Percentiles rank a stretch among this genome's conserved stretches.
Evolutionary conservation across 805 yeast species (phyloP).

Genomic region (Yamadazyma olivae): DNA sequence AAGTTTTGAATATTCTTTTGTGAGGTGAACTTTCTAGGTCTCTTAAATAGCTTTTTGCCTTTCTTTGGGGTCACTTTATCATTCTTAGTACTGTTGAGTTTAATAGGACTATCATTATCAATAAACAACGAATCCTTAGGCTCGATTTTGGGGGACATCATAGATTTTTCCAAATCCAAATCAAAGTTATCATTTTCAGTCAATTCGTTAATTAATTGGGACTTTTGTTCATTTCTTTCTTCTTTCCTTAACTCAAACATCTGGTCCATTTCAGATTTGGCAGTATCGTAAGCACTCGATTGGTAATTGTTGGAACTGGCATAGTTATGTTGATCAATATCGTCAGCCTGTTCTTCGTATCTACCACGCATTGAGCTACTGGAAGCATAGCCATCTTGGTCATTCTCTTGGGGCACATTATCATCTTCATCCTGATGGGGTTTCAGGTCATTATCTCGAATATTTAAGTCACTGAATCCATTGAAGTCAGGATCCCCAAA

Average conservation of each 20-base stretch:
- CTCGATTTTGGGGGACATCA: slow-evolving; percentile 20
- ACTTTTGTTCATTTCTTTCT: slow-evolving; percentile 27
- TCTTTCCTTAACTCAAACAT: slow-evolving; percentile 31
- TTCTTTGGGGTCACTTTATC: slow-evolving; percentile 5
- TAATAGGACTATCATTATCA: slow-evolving; percentile 17
- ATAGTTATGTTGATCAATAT: not conserved
- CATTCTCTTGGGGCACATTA: slow-evolving; percentile 11
- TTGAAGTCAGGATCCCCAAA: slow-evolving; percentile 13
- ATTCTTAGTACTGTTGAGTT: slow-evolving; percentile 4
- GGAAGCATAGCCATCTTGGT: too few relatives aligned
- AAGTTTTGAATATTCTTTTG: slow-evolving; percentile 29
- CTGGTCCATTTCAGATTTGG: slow-evolving; percentile 18
- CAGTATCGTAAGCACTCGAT: slow-evolving; percentile 10
- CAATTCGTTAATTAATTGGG: slow-evolving; percentile 40
- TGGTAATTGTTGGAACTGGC: not conserved
- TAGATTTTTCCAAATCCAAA: slow-evolving; percentile 34
- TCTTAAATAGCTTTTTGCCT: slow-evolving; percentile 24
- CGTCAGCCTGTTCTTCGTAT: slow-evolving; percentile 9
- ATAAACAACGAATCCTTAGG: slow-evolving; percentile 29
- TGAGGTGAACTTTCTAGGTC: slow-evolving; percentile 28
- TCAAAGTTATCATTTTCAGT: slow-evolving; percentile 31
- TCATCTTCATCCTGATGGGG: slow-evolving; percentile 2
- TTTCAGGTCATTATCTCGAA: slow-evolving; percentile 10
- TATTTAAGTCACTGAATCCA: slow-evolving; percentile 18
- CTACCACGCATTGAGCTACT: too few relatives aligned